Base-by-base conservation (phyloP, 2,329 filamentous ascomycete species). In the Scedosporium dehoogii region DNA sequence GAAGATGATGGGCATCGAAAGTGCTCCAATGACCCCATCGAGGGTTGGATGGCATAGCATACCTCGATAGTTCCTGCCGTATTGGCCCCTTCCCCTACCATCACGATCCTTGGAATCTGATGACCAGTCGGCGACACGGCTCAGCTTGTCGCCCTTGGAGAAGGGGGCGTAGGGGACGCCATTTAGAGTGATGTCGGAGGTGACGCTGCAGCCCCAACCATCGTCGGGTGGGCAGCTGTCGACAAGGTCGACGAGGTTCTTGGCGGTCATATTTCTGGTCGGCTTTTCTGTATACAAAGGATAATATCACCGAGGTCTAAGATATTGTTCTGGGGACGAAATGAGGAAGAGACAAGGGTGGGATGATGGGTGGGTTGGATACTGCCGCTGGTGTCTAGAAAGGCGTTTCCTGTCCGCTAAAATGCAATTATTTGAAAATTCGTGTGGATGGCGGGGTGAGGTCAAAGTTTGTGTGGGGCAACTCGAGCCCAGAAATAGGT, bases 51-150 rank as follows among this genome's bases (percentile, higher is more conserved):
- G 33, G 7, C 5, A 42, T 25, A 38, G 6, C 78, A 59, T 76
- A 96, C 92, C 92, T 85, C 94, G 88, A 78, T 89, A 97, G 76
- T 92, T 94, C 69, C 93, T 85, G 76, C 93, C 92, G 77, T 96
- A 97, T 73, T 94, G 90, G 75, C 90, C 87, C 73, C 93, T 83
- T 65, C 91, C 90, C 65, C 86, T 82, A 59, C 81, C 79, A 69
- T 87, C 85, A 71, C 92, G 81, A 65, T 94, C 91, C 79, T 97
- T 97, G 75, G 90, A 87, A 73, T 97, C 94, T 58, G 86, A 73
- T 18, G 92, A 96, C 94, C 94, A 99, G 81, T 99, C 94, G 65
- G 94, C 94, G 92, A 99, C 97, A 75, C 94, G 92, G 72, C 94
- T 94, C 64, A 99, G 83, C 84, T 97, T 97, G 81, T 99, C 94